Evolutionary conservation across 257 asterid genomes (phyloP), one percentile per base, ranked within the genome.

Genomic region (Buddleja alternifolia): DNA sequence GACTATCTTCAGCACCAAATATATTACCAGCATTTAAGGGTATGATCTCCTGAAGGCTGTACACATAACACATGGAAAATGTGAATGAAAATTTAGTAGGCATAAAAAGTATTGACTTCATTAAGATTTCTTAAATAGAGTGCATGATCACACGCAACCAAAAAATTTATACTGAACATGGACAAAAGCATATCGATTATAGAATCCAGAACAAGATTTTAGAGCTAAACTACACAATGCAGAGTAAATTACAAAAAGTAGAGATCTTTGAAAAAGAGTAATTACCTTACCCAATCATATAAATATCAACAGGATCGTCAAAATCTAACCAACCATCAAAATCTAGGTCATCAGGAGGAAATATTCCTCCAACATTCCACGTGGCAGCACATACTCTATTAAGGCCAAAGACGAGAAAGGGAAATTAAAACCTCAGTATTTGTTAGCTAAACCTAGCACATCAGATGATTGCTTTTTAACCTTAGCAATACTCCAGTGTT

Each of bases 21-120:
- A 92, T 84, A 69, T 92, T 92, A 25, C 94, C 97, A 62, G 97
- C 93, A 80, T 87, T 89, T 80, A 92, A 68, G 53, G 98, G 98
- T 73, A 92, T 87, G 62, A 92, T 80, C 86, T 92, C 98, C 90
- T 92, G 98, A 75, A 92, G 79, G 63, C 98, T 92, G 80, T 36
- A 72, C 61, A 71, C 51, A 74, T 61, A 67, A 74, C 37, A 72
- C 16, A 53, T 21, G 23, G 69, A 59, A 57, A 51, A 34, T 0
- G 2, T 17, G 40, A 55, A 10, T 40, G 48, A 39, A 7, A 46
- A 46, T 54, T 34, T 32, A 36, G 54, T 51, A 6, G 24, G 51
- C 58, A 12, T 23, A 50, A 57, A 47, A 10, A 12, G 9, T 2
- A 42, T 58, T 56, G 39, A 47, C 48, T 59, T 32, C 63, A 47